Percentiles rank a stretch among this genome's conserved stretches.
Conservation (phyloP, 2,329 filamentous ascomycete genomes). For the Claviceps sorghi region DNA sequence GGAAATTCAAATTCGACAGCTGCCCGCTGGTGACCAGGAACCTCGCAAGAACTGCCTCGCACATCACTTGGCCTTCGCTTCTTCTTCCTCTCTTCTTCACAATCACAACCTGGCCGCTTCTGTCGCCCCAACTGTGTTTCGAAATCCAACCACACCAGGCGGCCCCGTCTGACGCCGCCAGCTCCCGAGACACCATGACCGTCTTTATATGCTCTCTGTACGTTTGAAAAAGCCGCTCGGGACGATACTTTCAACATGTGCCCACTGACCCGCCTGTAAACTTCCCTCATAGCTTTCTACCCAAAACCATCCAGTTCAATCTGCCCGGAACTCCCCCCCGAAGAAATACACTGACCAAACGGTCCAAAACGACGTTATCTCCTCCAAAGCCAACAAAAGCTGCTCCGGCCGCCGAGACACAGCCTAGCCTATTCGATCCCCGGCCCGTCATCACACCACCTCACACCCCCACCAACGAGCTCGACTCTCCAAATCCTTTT, state of each 20-base stretch:
- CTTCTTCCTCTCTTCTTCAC: too few relatives aligned
- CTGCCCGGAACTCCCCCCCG: constrained; percentile 39
- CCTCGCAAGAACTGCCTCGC: background rate
- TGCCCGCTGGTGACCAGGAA: background rate
- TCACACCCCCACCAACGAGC: constrained; percentile 37
- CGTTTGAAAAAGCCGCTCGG: constrained; percentile 6
- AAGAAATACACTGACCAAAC: constrained; percentile 17
- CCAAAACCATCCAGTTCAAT: constrained; percentile 82
- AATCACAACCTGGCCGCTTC: background rate
- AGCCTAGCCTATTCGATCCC: constrained; percentile 39
- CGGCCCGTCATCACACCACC: constrained; percentile 37
- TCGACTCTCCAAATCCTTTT: constrained; percentile 32
- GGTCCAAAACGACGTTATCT: constrained; percentile 15
- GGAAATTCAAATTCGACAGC: background rate
- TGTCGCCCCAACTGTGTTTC: background rate
- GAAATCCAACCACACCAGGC: background rate
- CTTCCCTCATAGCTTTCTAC: constrained; percentile 53
- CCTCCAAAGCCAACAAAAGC: constrained; percentile 11
- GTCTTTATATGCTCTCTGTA: constrained; percentile 28
- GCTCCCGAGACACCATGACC: constrained; percentile 20
- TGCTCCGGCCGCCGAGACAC: constrained; percentile 19
- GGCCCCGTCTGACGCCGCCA: background rate
- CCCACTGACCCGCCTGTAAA: background rate
- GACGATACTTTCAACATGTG: background rate
- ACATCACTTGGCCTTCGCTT: background rate